These are phyloP conservation scores for Perkinsus marinus DNA, from an alignment of 169 alveolate genomes.

Conservation along the genomic window DNA sequence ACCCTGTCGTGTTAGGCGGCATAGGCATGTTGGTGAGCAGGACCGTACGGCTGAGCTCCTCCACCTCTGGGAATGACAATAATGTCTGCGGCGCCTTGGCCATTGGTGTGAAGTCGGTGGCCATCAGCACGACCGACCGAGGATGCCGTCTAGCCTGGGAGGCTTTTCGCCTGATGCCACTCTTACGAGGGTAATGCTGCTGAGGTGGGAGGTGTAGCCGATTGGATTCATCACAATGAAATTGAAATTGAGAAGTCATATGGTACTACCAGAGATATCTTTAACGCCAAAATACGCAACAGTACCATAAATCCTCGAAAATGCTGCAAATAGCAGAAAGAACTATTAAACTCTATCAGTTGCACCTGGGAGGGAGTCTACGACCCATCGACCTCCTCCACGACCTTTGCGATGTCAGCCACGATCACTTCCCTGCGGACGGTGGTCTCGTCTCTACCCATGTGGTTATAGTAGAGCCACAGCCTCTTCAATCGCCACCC, in stretches of 20 bases:
- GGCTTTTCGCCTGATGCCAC: too few relatives aligned
- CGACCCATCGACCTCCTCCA: too few relatives aligned
- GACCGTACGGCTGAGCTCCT: not conserved
- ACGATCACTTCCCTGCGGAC: too few relatives aligned
- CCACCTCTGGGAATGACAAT: not conserved
- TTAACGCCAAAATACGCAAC: too few relatives aligned
- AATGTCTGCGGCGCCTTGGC: not conserved
- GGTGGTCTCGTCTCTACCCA: too few relatives aligned
- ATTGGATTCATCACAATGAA: not conserved
- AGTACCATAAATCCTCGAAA: too few relatives aligned
- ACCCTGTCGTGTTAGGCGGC: not conserved
- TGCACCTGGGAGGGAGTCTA: too few relatives aligned
- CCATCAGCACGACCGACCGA: not conserved
- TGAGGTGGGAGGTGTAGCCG: not conserved
- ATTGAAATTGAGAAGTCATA: not conserved
- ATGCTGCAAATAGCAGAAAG: too few relatives aligned
- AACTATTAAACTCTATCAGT: too few relatives aligned
- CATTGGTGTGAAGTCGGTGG: not conserved
- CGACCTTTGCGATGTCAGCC: too few relatives aligned
- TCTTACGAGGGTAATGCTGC: too few relatives aligned
- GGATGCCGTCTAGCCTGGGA: too few relatives aligned
- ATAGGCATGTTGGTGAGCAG: not conserved
- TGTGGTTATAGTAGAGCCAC: not conserved
- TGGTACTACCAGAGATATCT: not conserved
- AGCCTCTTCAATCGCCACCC: not conserved